Percentiles rank a stretch among this genome's conserved stretches.
phyloP scores from a whole-genome alignment of 2,329 filamentous ascomycete genomes.

The Aspergillus sergii region DNA sequence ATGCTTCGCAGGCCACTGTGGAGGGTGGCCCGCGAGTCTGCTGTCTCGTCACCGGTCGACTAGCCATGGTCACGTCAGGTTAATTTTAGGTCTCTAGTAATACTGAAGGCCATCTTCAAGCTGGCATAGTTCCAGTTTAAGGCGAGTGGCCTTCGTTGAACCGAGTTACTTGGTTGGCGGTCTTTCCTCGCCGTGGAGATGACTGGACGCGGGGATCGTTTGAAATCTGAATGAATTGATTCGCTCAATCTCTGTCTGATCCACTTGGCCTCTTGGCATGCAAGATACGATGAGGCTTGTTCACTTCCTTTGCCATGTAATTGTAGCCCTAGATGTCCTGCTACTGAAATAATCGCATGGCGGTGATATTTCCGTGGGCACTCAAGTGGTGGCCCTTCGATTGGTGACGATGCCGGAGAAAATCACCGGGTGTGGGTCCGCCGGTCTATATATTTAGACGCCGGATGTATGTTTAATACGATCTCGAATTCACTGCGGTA shows the following conservation, averaged over 20 bases:
- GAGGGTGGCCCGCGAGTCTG: neutral
- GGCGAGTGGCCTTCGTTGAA: neutral
- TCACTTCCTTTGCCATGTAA: too few relatives aligned
- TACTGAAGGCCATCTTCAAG: accelerated
- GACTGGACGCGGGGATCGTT: too few relatives aligned
- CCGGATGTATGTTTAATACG: neutral
- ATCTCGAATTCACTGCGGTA: neutral
- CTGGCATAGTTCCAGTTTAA: neutral
- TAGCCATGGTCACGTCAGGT: neutral
- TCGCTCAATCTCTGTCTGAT: neutral
- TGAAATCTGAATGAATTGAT: neutral
- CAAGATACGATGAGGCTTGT: too few relatives aligned
- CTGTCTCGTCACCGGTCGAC: neutral
- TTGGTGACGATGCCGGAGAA: neutral
- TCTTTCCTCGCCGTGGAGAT: too few relatives aligned
- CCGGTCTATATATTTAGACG: conserved; percentile 13
- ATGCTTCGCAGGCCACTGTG: conserved; percentile 28
- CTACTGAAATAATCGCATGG: too few relatives aligned
- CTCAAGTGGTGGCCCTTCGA: neutral
- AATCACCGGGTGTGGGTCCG: neutral
- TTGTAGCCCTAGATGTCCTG: neutral
- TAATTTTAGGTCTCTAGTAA: neutral
- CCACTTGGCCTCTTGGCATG: neutral
- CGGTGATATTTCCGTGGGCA: too few relatives aligned
- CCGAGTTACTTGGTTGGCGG: neutral